phyloP scores from a whole-genome alignment of 2,329 filamentous ascomycete species.

The Alternaria sp. region DNA sequence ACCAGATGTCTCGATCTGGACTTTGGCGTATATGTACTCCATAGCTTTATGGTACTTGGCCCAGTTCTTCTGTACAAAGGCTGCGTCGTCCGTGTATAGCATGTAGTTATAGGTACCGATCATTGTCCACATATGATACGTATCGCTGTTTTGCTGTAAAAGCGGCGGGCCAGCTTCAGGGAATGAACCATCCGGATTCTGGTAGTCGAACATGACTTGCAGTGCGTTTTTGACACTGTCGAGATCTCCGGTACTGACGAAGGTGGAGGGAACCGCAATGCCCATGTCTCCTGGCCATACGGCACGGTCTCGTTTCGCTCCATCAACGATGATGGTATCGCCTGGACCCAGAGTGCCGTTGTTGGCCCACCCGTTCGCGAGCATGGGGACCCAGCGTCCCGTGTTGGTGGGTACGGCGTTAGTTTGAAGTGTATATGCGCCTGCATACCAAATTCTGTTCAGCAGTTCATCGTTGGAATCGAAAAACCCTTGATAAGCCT shows the following conservation, averaged over 20 bases:
- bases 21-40: constrained; percentile 19
- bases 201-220: constrained; percentile 27
- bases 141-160: constrained; percentile 23
- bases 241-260: constrained; percentile 18
- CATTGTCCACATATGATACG: constrained; percentile 30
- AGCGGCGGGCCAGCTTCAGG: constrained; percentile 27
- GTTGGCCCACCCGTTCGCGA: constrained; percentile 42
- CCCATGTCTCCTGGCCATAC: constrained; percentile 44
- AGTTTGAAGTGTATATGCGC: constrained; percentile 51
- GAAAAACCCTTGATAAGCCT: constrained; percentile 50
- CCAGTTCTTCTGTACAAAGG: constrained; percentile 22
- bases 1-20: constrained; percentile 17
- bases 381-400: constrained; percentile 36
- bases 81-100: constrained; percentile 19
- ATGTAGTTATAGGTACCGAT: constrained; percentile 30
- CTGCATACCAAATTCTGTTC: constrained; percentile 65
- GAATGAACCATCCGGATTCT: constrained; percentile 26
- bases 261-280: constrained; percentile 19
- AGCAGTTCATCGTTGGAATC: constrained; percentile 51
- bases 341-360: constrained; percentile 44
- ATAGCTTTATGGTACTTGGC: constrained; percentile 17
- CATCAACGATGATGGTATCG: constrained; percentile 46
- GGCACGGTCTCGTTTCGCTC: constrained; percentile 49
- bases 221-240: constrained; percentile 20
- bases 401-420: constrained; percentile 45